A percentile compares a stretch with the other conserved stretches of the same genome.
phyloP scores from a whole-genome alignment of 192 early-diverging fungal genomes.

The Podila verticillata region DNA sequence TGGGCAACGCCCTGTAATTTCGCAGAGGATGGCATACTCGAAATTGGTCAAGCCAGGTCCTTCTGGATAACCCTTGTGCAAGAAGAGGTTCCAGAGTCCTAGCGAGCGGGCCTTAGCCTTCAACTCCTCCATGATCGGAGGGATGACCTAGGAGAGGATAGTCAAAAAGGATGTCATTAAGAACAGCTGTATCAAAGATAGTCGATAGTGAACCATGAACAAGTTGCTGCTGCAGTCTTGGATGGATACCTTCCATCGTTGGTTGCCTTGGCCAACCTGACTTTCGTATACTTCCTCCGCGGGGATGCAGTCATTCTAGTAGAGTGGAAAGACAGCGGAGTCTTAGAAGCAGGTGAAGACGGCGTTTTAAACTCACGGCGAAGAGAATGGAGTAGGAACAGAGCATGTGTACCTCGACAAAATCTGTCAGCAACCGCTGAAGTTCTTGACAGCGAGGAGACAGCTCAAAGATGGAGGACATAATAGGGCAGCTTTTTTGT shows the following conservation, averaged over 20 bases:
- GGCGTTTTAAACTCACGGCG: too few species aligned
- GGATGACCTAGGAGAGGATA: constrained; percentile 64
- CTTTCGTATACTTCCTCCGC: constrained; percentile 80
- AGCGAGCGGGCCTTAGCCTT: constrained; percentile 86
- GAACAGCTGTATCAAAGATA: too few species aligned
- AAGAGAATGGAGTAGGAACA: too few species aligned
- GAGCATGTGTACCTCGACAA: constrained; percentile 14
- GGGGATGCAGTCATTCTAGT: constrained; percentile 94
- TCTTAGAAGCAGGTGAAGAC: too few species aligned
- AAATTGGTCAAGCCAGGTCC: constrained; percentile 91
- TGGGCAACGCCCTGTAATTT: constrained; percentile 85
- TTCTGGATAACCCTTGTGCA: constrained; percentile 82
- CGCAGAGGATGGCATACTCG: constrained; percentile 94
- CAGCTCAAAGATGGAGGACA: constrained; percentile 28
- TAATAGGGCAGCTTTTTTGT: background rate
- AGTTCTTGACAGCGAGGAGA: constrained; percentile 30
- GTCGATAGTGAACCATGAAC: too few species aligned
- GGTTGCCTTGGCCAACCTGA: constrained; percentile 76
- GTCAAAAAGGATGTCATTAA: too few species aligned
- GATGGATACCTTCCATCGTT: constrained; percentile 81
- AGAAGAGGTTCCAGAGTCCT: constrained; percentile 97
- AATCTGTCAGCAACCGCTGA: constrained; percentile 8
- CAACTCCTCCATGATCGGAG: constrained; percentile 87
- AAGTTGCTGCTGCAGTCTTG: too few species aligned
- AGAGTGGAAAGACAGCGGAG: background rate